Evolutionary conservation across 2,329 filamentous ascomycete species (phyloP), one percentile per base, ranked within the genome.

Genomic region (Cladosporium phlei): DNA sequence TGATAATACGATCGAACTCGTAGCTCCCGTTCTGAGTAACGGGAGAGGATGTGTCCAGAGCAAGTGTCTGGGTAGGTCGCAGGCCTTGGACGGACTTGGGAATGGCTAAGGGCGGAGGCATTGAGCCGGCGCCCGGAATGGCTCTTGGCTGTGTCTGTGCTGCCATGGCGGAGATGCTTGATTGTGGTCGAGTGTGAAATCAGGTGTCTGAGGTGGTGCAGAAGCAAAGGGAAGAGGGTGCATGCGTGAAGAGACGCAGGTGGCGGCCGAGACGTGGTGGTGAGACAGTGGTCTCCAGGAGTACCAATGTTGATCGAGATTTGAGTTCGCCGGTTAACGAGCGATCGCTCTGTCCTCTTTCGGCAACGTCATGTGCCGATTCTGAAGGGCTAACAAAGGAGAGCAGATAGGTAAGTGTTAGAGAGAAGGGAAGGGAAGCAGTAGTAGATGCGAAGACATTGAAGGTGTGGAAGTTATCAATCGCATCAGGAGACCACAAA

Each of bases 11-110:
- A 67, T 98, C 93, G 61, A 94, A 95, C 61, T 93, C 90, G 66
- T 95, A 98, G 67, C 88, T 93, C 52, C 93, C 93, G 67, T 95
- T 90, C 67, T 95, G 85, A 63, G 91, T 95, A 54, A 97, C 88
- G 4, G 89, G 88, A 22, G 88, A 93, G 61, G 88, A 82, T 12
- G 82, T 75, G 54, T 86, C 81, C 33, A 84, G 63, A 20, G 71
- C 72, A 20, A 80, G 66, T 56, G 37, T 32, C 21, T 40, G 32
- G n/a, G 17, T n/a, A 12, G 44, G 27, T 34, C 46, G 47, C 33
- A 51, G 28, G 20, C 34, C 46, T 16, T 53, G 52, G 7, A 44
- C 29, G 2, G 52, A 47, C n/a, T 42, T 39, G 8, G 54, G 55
- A n/a, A 55, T 30, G 12, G 34, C 32, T 17, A 52, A 27, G 42